Evolutionary conservation across 805 yeast species (phyloP), one percentile per base, ranked within the genome.

Genomic region (Candida arabinofermentans): DNA sequence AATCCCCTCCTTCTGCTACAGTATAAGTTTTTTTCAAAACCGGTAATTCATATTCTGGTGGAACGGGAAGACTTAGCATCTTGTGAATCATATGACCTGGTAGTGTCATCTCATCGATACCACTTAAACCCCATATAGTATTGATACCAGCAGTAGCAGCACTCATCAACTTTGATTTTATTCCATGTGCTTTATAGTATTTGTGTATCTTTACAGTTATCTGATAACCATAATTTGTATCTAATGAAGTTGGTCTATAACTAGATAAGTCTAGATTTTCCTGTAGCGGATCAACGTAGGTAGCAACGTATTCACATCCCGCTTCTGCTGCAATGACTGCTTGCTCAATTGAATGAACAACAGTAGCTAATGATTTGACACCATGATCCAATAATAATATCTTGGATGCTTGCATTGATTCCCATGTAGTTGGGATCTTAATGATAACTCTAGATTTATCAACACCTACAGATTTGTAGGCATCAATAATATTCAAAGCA

Each of bases 321-420:
- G 62, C 64, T 38, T 63, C 66, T 17, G 65, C 64, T 13, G 67
- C 64, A 13, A 59, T 40, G 18, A 63, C 50, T 8, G 61, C 67
- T 44, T 63, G 67, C 26, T 51, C 61, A 13, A 62, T 41, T 10
- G 62, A 49, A 40, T 59, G 65, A 12, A 59, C 58, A 42, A 63
- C 64, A 1, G 67, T 63, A 4, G 65, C 67, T n/a, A 63, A 46
- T 21, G 57, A 52, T n/a, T 50, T 36, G 31, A 63, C 50, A 6
- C 52, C 50, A 12, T 58, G 39, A 19, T 40, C 34, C 3, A 39
- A 37, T 37, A 29, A 18, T 34, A 63, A 49, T 14, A 35, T 42
- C 33, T 45, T 43, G 24, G 55, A 59, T 12, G 67, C 66, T 37
- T 46, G 47, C 51, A 61, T 51, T 8, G 59, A 46, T 42, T 57